These are phyloP conservation scores for Sporothrix luriei DNA, from an alignment of 2,329 filamentous ascomycete genomes.

Conservation along the genomic window DNA sequence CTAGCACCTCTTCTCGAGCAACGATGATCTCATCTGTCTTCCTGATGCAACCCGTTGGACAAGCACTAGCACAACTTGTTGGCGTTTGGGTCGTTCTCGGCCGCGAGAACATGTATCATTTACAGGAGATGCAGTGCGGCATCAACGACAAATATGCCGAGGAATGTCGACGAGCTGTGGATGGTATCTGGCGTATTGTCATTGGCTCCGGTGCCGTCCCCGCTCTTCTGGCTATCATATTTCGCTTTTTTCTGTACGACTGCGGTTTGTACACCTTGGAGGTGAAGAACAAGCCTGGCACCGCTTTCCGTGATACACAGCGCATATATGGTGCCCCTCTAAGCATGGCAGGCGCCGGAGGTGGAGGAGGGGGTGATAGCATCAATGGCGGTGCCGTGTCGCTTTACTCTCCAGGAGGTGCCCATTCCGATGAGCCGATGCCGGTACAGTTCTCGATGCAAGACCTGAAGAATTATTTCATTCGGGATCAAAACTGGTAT, in stretches of 20 bases:
- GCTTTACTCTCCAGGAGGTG: slow-evolving; percentile 41
- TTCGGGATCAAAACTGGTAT: slow-evolving; percentile 52
- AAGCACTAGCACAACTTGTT: slow-evolving; percentile 65
- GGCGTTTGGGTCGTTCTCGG: slow-evolving; percentile 57
- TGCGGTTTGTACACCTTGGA: slow-evolving; percentile 67
- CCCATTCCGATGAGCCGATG: slow-evolving; percentile 41
- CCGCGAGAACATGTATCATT: slow-evolving; percentile 47
- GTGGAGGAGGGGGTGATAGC: slow-evolving; percentile 15
- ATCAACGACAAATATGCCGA: slow-evolving; percentile 50
- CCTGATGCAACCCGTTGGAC: slow-evolving; percentile 69
- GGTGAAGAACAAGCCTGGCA: slow-evolving; percentile 62
- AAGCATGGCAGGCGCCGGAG: slow-evolving; percentile 37
- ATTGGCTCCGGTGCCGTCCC: slow-evolving; percentile 67
- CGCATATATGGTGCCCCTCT: slow-evolving; percentile 55
- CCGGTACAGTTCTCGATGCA: slow-evolving; percentile 54
- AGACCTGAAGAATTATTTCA: slow-evolving; percentile 56
- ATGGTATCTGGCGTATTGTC: slow-evolving; percentile 68
- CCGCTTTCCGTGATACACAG: slow-evolving; percentile 62
- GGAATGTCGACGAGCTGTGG: slow-evolving; percentile 54
- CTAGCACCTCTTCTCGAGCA: slow-evolving; percentile 64
- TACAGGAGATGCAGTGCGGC: slow-evolving; percentile 53
- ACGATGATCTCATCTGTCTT: slow-evolving; percentile 70
- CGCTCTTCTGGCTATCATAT: slow-evolving; percentile 64
- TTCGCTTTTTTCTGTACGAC: slow-evolving; percentile 68
- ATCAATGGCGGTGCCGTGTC: slow-evolving; percentile 38